A percentile compares a stretch with the other conserved stretches of the same genome.
Conservation (phyloP, 257 asterid genomes). For the Solanum tarijense region DNA sequence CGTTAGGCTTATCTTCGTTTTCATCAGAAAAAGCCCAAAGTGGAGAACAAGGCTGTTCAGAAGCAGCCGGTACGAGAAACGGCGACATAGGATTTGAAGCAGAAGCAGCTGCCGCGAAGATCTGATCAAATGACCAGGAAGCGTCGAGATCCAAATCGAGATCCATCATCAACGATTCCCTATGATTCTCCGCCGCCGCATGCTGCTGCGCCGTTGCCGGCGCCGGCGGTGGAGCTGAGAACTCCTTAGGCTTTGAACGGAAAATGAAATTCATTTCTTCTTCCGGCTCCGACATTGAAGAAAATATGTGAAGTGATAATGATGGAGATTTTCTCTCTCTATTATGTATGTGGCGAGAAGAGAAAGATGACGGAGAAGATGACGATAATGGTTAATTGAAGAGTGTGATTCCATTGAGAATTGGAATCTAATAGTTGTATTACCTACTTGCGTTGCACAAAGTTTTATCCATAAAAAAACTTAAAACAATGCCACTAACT, state of each 20-base stretch:
- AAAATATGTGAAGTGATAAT: background rate
- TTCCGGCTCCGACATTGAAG: slow-evolving; percentile 43
- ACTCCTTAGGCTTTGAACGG: slow-evolving; percentile 9
- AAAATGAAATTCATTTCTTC: slow-evolving; percentile 9
- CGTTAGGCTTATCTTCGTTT: slow-evolving; percentile 13
- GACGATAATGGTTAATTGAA: background rate
- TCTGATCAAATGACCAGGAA: slow-evolving; percentile 83
- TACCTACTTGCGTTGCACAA: background rate
- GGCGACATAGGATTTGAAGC: slow-evolving; percentile 27
- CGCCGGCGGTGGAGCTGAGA: slow-evolving; percentile 1
- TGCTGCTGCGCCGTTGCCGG: background rate
- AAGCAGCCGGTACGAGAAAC: slow-evolving; percentile 26
- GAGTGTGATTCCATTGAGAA: slow-evolving; percentile 8
- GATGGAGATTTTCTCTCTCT: background rate
- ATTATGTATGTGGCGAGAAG: slow-evolving; percentile 1
- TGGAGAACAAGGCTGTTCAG: slow-evolving; percentile 74
- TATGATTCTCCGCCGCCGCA: slow-evolving; percentile 10
- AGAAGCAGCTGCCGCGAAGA: slow-evolving; percentile 36
- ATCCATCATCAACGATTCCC: slow-evolving; percentile 38
- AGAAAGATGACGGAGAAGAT: background rate
- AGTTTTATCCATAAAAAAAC: background rate
- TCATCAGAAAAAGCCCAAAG: slow-evolving; percentile 77
- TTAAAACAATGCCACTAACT: background rate
- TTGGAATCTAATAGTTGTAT: slow-evolving; percentile 15
- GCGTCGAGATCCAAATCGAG: slow-evolving; percentile 64